A percentile compares a stretch with the other conserved stretches of the same genome.
Evolutionary conservation across 2,329 filamentous ascomycete species (phyloP).

Genomic region (Cylindrodendrum hubeiense): DNA sequence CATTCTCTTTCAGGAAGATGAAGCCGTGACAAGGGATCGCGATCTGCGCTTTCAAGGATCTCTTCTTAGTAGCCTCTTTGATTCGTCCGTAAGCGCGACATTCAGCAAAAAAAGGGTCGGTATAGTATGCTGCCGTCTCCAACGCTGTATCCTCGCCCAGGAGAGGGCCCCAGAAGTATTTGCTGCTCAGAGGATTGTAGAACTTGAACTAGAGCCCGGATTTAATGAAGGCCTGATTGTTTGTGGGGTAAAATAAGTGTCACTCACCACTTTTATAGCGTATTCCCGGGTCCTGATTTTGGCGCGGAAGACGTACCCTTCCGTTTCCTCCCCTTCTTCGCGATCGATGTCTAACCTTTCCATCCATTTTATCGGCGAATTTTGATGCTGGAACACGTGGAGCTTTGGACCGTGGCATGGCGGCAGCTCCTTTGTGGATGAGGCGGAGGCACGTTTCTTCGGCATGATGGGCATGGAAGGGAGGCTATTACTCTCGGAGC

Average conservation of each 20-base stretch:
- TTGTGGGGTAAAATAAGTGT: neutral
- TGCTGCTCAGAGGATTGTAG: slow-evolving; percentile 26
- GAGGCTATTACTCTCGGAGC: neutral
- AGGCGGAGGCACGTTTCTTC: neutral
- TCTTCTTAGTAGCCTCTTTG: slow-evolving; percentile 4
- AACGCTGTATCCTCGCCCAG: slow-evolving; percentile 26
- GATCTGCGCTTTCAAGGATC: neutral
- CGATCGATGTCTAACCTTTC: slow-evolving; percentile 28
- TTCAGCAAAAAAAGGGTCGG: slow-evolving; percentile 39
- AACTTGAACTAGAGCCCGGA: slow-evolving; percentile 34
- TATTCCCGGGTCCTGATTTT: slow-evolving; percentile 28
- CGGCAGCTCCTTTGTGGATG: slow-evolving; percentile 18
- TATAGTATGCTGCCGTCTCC: slow-evolving; percentile 34
- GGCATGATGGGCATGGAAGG: neutral
- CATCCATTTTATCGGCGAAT: slow-evolving; percentile 34
- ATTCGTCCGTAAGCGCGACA: slow-evolving; percentile 39
- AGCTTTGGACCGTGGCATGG: slow-evolving; percentile 36
- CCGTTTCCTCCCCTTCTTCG: slow-evolving; percentile 7
- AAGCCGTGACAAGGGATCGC: slow-evolving; percentile 27
- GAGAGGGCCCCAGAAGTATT: slow-evolving; percentile 34
- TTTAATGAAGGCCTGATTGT: too few species aligned
- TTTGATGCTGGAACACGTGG: slow-evolving; percentile 25
- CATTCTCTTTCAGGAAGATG: slow-evolving; percentile 23
- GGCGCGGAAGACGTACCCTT: slow-evolving; percentile 36
- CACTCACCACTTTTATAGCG: slow-evolving; percentile 37